Evolutionary conservation across 2,329 filamentous ascomycete genomes (phyloP).

Genomic region (Aspergillus piperis): DNA sequence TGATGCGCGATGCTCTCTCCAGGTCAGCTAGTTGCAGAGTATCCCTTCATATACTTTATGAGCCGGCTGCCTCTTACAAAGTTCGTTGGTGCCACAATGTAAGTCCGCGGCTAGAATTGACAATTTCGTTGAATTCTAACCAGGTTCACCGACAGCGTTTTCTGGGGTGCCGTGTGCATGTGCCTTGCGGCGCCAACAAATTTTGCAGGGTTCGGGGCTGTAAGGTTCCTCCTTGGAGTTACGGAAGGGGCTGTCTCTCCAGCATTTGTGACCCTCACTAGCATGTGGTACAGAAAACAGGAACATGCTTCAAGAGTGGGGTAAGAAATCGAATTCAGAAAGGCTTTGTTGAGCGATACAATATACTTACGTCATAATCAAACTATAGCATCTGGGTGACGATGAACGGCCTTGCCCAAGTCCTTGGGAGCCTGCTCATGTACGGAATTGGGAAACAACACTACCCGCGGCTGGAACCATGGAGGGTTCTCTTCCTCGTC

Average conservation of each 20-base stretch:
- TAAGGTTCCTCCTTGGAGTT: slow-evolving; percentile 49
- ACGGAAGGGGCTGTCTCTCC: slow-evolving; percentile 49
- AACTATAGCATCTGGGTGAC: slow-evolving; percentile 39
- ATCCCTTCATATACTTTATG: slow-evolving; percentile 55
- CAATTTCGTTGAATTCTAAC: too few relatives aligned
- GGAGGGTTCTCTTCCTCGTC: slow-evolving; percentile 53
- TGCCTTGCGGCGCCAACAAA: slow-evolving; percentile 46
- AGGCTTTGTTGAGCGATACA: neutral
- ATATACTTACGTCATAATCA: neutral
- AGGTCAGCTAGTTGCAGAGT: slow-evolving; percentile 50
- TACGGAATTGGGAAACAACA: slow-evolving; percentile 52
- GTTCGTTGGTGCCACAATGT: slow-evolving; percentile 52
- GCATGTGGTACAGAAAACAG: slow-evolving; percentile 44
- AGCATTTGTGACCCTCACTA: slow-evolving; percentile 51
- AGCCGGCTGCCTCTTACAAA: slow-evolving; percentile 49
- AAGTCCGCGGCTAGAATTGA: slow-evolving; percentile 9
- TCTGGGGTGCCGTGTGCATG: slow-evolving; percentile 50
- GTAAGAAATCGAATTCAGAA: neutral
- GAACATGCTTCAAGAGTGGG: slow-evolving; percentile 39
- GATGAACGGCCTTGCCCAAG: slow-evolving; percentile 51
- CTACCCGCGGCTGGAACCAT: slow-evolving; percentile 43
- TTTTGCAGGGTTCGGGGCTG: slow-evolving; percentile 44
- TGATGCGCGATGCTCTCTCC: neutral
- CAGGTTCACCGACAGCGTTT: slow-evolving; percentile 25
- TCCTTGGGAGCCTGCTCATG: slow-evolving; percentile 51